Evolutionary conservation across 2,329 filamentous ascomycete species (phyloP), one percentile per base, ranked within the genome.

Genomic region (Sarocladiaceae sp.): DNA sequence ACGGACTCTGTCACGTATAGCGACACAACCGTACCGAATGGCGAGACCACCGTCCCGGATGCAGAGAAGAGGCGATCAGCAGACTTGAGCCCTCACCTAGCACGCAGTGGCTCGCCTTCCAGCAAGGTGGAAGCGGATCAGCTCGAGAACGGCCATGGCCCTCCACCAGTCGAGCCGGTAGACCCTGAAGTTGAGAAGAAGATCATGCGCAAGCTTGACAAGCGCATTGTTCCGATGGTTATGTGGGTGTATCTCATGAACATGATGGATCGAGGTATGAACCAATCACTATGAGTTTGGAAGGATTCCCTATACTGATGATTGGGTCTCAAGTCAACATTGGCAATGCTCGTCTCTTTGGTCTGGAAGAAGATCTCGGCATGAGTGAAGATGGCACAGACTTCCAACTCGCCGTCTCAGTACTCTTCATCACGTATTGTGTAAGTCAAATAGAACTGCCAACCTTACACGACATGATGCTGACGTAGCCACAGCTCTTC

Each of bases 261-360:
- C 20, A 39, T 39, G 34, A 39, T 39, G 34, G 34, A 39, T 24
- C 34, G 34, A 39, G 34, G 34, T 39, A 23, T 23, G 6, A 35
- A 19, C 33, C 33, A 4, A 10, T n/a, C n/a, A n/a, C n/a, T n/a
- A n/a, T n/a, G n/a, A n/a, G n/a, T n/a, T n/a, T n/a, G n/a, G n/a
- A n/a, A n/a, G n/a, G n/a, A n/a, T n/a, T n/a, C n/a, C n/a, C n/a
- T n/a, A n/a, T 33, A 15, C 31, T 35, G 33, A 35, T 19, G 19
- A n/a, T n/a, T 13, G n/a, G 18, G 6, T 24, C 7, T 16, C 4
- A 12, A 39, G 34, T 39, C 47, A 66, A 66, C 50, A 59, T 66
- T 37, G 75, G 78, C 16, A 83, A 83, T 56, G 79, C 79, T 9
- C 73, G 70, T 51, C 59, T 83, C 9, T 78, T 77, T 4, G 75